Percentiles rank a stretch among this genome's conserved stretches.
Conservation (phyloP, 2,329 filamentous ascomycete genomes). For the Colletotrichum sp. region DNA sequence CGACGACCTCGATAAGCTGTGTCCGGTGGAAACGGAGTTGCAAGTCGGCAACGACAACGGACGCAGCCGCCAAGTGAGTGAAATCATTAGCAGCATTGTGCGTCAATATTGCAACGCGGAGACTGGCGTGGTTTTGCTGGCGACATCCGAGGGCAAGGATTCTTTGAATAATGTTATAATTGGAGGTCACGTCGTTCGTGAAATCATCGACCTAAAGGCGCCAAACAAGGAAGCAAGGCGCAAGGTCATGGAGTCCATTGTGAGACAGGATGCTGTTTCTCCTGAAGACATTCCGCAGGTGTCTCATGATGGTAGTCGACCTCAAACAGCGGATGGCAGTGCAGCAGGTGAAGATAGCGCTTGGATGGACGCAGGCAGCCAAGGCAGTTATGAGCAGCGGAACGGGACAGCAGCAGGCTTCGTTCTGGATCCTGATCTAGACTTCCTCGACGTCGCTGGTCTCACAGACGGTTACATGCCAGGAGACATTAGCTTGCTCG, state of each 20-base stretch:
- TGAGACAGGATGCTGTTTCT: slow-evolving; percentile 56
- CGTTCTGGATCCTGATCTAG: slow-evolving; percentile 75
- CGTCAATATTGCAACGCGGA: slow-evolving; percentile 82
- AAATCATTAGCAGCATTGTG: slow-evolving; percentile 82
- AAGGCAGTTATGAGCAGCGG: slow-evolving; percentile 48
- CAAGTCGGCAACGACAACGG: slow-evolving; percentile 94
- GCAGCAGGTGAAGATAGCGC: slow-evolving; percentile 57
- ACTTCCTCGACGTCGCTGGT: slow-evolving; percentile 91
- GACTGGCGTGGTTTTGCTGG: slow-evolving; percentile 83
- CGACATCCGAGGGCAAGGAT: slow-evolving; percentile 92
- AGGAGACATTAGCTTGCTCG: slow-evolving; percentile 85
- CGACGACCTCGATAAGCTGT: slow-evolving; percentile 92
- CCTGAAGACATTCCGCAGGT: slow-evolving; percentile 37
- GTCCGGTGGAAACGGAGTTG: slow-evolving; percentile 91
- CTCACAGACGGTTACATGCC: slow-evolving; percentile 99
- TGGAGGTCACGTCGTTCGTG: slow-evolving; percentile 88
- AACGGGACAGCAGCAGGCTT: slow-evolving; percentile 63
- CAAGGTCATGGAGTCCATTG: slow-evolving; percentile 81
- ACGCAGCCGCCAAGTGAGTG: slow-evolving; percentile 89
- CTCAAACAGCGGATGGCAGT: slow-evolving; percentile 61
- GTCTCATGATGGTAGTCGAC: slow-evolving; percentile 54
- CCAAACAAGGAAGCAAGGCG: slow-evolving; percentile 91
- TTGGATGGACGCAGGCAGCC: slow-evolving; percentile 79
- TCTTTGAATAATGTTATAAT: slow-evolving; percentile 89
- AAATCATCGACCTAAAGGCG: slow-evolving; percentile 88